Conservation (phyloP, 2,329 filamentous ascomycete species). For the Dothistroma pini region DNA sequence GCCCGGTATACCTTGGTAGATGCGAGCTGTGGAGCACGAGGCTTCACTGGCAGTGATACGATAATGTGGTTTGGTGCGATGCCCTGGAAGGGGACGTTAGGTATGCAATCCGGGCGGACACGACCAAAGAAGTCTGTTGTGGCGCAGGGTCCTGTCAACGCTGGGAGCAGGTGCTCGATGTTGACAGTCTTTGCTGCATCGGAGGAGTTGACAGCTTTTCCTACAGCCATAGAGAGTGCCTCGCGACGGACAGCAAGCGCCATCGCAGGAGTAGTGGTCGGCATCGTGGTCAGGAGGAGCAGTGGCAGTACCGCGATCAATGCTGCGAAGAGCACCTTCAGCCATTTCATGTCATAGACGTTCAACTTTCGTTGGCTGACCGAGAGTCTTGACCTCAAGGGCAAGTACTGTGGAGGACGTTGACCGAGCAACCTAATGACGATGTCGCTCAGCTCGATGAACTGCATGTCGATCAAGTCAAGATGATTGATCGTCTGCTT, state of each 20-base stretch:
- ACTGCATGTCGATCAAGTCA: not conserved
- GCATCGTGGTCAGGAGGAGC: not conserved
- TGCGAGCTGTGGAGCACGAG: constrained; percentile 3
- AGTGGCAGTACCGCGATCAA: constrained; percentile 3
- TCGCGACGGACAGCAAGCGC: constrained; percentile 18
- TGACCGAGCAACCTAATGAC: not conserved
- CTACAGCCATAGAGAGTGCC: constrained; percentile 21
- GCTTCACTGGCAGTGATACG: constrained; percentile 24
- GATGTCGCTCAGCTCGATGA: not conserved
- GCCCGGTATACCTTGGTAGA: constrained; percentile 7
- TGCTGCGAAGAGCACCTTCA: constrained; percentile 8
- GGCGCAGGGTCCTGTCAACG: not conserved
- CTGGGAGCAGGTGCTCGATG: constrained; percentile 29
- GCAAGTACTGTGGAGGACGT: not conserved
- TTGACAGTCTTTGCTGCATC: constrained; percentile 24
- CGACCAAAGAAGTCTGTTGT: constrained; percentile 5
- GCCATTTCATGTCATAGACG: not conserved
- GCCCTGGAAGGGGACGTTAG: constrained; percentile 13
- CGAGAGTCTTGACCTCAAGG: not conserved
- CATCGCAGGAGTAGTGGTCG: not conserved
- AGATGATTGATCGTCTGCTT: not conserved
- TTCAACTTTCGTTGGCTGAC: not conserved
- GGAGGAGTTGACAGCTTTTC: constrained; percentile 13
- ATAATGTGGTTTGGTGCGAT: constrained; percentile 27
- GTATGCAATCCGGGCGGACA: constrained; percentile 9